Evolutionary conservation across 768 basidiomycete species (phyloP).

Genomic region (Hygrocybe punicea): DNA sequence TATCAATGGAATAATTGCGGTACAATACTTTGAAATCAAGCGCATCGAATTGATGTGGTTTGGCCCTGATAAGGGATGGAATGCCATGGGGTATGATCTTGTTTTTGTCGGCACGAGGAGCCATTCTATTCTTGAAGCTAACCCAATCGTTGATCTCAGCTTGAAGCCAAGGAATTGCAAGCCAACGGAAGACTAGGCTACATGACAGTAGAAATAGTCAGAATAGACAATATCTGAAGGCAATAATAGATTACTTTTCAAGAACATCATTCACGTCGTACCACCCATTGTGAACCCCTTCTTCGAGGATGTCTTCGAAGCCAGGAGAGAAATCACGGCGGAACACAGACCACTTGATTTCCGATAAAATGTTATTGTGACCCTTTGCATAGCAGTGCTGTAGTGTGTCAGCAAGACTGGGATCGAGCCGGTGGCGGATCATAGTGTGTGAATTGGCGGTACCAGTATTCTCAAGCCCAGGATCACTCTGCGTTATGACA

Average conservation of each 20-base stretch:
- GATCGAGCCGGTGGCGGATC: conserved; percentile 35
- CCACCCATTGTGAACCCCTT: conserved; percentile 26
- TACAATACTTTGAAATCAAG: conserved; percentile 35
- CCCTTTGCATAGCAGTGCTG: conserved; percentile 33
- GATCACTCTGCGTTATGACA: conserved; percentile 43
- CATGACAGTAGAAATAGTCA: too few species aligned
- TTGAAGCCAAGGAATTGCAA: conserved; percentile 43
- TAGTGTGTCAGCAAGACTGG: conserved; percentile 22
- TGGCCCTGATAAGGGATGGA: conserved; percentile 32
- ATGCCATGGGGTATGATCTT: conserved; percentile 41
- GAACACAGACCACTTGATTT: conserved; percentile 37
- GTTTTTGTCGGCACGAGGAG: conserved; percentile 24
- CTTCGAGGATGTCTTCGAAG: conserved; percentile 34
- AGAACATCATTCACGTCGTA: conserved; percentile 29
- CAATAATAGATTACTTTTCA: conserved; percentile 14
- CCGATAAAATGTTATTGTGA: conserved; percentile 37
- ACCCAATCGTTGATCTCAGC: conserved; percentile 33
- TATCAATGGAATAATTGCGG: neutral
- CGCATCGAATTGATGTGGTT: conserved; percentile 26
- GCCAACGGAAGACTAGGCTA: conserved; percentile 41
- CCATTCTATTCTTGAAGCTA: conserved; percentile 17
- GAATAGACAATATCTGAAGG: neutral
- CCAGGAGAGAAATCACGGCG: conserved; percentile 30
- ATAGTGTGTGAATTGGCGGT: conserved; percentile 43
- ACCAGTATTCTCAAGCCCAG: conserved; percentile 41